These are phyloP conservation scores for Urtica urens DNA, from an alignment of 306 rosid genomes.

Conservation along the genomic window DNA sequence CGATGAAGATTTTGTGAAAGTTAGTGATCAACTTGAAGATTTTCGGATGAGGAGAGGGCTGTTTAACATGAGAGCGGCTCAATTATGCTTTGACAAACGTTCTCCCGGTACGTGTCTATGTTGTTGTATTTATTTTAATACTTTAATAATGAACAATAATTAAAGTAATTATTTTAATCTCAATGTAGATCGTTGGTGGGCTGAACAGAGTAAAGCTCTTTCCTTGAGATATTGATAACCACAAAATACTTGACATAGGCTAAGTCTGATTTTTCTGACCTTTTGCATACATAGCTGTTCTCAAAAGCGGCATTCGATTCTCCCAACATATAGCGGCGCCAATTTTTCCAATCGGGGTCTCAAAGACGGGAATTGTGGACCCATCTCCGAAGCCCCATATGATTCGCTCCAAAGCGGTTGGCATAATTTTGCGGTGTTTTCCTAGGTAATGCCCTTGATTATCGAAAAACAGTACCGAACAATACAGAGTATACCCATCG, in stretches of 20 bases:
- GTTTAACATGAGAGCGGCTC: no score
- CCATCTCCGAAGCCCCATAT: constrained; percentile 98
- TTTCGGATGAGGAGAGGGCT: neutral
- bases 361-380: constrained; percentile 84
- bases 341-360: constrained; percentile 78
- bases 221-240: no score
- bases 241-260: no score
- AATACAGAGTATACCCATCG: constrained; percentile 88
- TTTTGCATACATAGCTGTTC: constrained; percentile 91
- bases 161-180: no score
- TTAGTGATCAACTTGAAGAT: neutral
- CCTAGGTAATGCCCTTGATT: constrained; percentile 79
- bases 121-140: no score
- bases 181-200: no score
- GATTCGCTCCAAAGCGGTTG: constrained; percentile 68
- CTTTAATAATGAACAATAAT: no score
- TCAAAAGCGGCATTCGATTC: constrained; percentile 77
- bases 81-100: no score
- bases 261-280: constrained; percentile 31
- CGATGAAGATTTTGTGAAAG: neutral
- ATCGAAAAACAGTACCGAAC: constrained; percentile 75
- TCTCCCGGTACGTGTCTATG: no score
- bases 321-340: constrained; percentile 97
- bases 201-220: no score
- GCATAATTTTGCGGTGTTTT: constrained; percentile 91